Percentiles rank a stretch among this genome's conserved stretches.
Evolutionary conservation across 805 yeast genomes (phyloP).

Genomic region (Candida pseudofarinosa): DNA sequence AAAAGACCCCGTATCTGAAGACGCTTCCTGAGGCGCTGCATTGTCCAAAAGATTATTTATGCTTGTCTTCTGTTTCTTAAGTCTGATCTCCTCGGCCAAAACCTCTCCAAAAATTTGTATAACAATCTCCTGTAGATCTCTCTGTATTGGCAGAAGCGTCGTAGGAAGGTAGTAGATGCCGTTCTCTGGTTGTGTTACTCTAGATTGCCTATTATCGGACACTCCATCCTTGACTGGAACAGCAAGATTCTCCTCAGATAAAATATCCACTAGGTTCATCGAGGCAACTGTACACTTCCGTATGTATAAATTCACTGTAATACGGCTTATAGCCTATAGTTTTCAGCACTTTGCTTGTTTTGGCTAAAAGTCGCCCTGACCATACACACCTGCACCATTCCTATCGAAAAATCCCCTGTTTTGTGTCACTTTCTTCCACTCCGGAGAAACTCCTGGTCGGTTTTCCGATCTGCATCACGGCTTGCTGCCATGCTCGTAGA

Average conservation of each 20-base stretch:
- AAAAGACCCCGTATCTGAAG: slow-evolving; percentile 6
- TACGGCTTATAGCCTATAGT: not conserved
- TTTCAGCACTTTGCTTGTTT: not conserved
- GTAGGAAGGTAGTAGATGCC: slow-evolving; percentile 35
- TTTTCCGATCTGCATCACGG: no score
- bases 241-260: slow-evolving; percentile 13
- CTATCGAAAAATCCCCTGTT: not conserved
- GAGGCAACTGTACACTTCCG: slow-evolving; percentile 1
- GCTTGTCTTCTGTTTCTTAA: slow-evolving; percentile 25
- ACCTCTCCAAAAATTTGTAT: slow-evolving; percentile 26
- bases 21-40: slow-evolving; percentile 5
- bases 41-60: slow-evolving; percentile 34
- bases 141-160: slow-evolving; percentile 28
- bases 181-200: slow-evolving; percentile 14
- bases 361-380: not conserved
- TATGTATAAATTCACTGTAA: not conserved
- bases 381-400: not conserved
- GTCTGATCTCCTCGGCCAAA: slow-evolving; percentile 18
- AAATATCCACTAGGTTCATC: slow-evolving; percentile 40
- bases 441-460: no score
- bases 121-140: slow-evolving; percentile 29
- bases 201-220: not conserved
- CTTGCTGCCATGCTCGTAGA: no score
- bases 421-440: not conserved
- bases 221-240: not conserved